Percentiles rank a stretch among this genome's conserved stretches.
Conservation (phyloP, 768 basidiomycete genomes). For the Kockovaella imperatae region DNA sequence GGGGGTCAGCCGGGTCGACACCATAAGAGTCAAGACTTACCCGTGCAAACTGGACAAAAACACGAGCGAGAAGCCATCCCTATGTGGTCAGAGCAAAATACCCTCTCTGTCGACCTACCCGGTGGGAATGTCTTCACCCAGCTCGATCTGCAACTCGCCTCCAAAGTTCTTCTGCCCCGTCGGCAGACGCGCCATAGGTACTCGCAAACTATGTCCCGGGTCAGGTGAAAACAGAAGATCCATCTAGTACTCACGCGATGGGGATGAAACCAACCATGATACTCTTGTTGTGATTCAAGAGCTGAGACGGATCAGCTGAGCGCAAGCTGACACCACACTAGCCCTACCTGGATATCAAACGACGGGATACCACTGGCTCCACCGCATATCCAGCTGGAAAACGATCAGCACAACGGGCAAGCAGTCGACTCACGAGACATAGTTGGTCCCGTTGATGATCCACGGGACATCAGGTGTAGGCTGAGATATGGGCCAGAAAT, state of each 20-base stretch:
- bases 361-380: conserved; percentile 38
- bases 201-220: too few relatives aligned
- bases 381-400: conserved; percentile 40
- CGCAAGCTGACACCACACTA: too few relatives aligned
- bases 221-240: too few relatives aligned
- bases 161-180: conserved; percentile 37
- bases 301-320: too few relatives aligned
- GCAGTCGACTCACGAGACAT: too few relatives aligned
- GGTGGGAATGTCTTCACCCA: conserved; percentile 20
- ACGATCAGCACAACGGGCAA: too few relatives aligned
- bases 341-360: conserved; percentile 44
- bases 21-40: too few relatives aligned
- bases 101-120: conserved; percentile 18
- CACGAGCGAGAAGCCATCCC: conserved; percentile 37
- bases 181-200: conserved; percentile 35
- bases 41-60: conserved; percentile 43
- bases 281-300: conserved; percentile 34
- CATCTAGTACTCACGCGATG: too few relatives aligned
- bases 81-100: conserved; percentile 8
- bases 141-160: conserved; percentile 40
- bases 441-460: too few relatives aligned
- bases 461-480: too few relatives aligned
- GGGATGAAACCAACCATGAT: conserved; percentile 40
- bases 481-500: too few relatives aligned
- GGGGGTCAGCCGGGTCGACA: background rate